Conservation (phyloP, 140 eudicot species). For the Cichorium intybus region DNA sequence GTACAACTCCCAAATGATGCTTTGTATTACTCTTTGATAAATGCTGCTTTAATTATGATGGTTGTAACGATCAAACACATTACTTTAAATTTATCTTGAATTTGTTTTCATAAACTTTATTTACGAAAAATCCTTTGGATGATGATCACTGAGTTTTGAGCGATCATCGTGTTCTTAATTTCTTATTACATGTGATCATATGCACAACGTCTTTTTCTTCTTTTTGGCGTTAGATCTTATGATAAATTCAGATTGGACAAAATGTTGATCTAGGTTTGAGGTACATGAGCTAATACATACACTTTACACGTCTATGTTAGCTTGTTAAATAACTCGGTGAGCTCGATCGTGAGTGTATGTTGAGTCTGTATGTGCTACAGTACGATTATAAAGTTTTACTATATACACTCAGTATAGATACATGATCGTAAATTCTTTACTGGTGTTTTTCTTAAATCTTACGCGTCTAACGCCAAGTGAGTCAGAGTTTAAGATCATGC, state of each 20-base stretch:
- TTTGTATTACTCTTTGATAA: constrained; percentile 4
- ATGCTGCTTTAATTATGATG: not conserved
- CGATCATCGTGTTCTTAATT: not conserved
- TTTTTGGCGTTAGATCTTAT: not conserved
- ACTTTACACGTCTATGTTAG: too few relatives aligned
- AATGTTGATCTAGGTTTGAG: too few relatives aligned
- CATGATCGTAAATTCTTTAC: not conserved
- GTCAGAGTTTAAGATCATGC: not conserved
- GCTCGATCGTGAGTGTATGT: not conserved
- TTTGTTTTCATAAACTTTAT: not conserved
- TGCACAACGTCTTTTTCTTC: not conserved
- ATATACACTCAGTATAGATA: not conserved
- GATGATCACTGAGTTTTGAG: not conserved
- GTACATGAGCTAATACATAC: too few relatives aligned
- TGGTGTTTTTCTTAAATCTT: not conserved
- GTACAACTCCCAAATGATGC: constrained; percentile 18
- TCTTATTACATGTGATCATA: not conserved
- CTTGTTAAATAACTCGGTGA: too few relatives aligned
- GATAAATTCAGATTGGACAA: not conserved
- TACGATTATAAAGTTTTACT: not conserved
- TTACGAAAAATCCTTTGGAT: not conserved
- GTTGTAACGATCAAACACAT: constrained; percentile 7
- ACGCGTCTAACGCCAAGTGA: not conserved
- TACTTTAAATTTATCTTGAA: not conserved
- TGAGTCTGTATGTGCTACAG: not conserved